These are phyloP conservation scores for Boletus huronensis DNA, from an alignment of 768 basidiomycete genomes.

Conservation along the genomic window DNA sequence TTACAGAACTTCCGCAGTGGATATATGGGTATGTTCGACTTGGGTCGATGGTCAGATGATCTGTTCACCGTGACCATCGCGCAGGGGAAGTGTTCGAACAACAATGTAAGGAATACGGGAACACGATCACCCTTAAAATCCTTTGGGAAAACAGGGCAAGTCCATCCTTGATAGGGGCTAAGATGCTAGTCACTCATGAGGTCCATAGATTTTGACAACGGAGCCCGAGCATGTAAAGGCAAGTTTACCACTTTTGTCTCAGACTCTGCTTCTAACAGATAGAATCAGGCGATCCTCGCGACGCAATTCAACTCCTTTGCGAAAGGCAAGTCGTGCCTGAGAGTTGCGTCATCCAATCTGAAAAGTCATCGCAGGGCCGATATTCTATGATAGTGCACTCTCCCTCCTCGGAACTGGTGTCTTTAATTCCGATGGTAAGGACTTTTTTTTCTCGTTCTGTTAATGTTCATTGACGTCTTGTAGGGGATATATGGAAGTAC, in stretches of 20 bases:
- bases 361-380: slow-evolving; percentile 17
- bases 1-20: slow-evolving; percentile 24
- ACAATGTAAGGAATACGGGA: slow-evolving; percentile 26
- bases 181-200: not conserved
- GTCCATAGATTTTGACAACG: slow-evolving; percentile 38
- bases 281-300: slow-evolving; percentile 38
- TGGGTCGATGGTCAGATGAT: not conserved
- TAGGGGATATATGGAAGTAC: slow-evolving; percentile 60
- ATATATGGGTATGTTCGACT: slow-evolving; percentile 28
- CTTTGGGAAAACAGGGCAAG: slow-evolving; percentile 41
- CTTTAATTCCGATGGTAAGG: slow-evolving; percentile 53
- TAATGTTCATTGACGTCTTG: not conserved
- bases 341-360: slow-evolving; percentile 17
- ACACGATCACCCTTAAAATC: slow-evolving; percentile 31
- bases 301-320: slow-evolving; percentile 43
- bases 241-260: not conserved
- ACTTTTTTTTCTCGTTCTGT: not conserved
- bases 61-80: not conserved
- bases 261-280: not conserved
- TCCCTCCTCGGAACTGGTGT: slow-evolving; percentile 51
- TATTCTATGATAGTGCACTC: slow-evolving; percentile 7
- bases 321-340: slow-evolving; percentile 32
- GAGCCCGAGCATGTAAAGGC: slow-evolving; percentile 50
- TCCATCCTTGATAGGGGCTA: slow-evolving; percentile 2
- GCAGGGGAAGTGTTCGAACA: slow-evolving; percentile 31